A percentile compares a stretch with the other conserved stretches of the same genome.
phyloP scores from a whole-genome alignment of 768 basidiomycete species.

The Suillus subaureus region DNA sequence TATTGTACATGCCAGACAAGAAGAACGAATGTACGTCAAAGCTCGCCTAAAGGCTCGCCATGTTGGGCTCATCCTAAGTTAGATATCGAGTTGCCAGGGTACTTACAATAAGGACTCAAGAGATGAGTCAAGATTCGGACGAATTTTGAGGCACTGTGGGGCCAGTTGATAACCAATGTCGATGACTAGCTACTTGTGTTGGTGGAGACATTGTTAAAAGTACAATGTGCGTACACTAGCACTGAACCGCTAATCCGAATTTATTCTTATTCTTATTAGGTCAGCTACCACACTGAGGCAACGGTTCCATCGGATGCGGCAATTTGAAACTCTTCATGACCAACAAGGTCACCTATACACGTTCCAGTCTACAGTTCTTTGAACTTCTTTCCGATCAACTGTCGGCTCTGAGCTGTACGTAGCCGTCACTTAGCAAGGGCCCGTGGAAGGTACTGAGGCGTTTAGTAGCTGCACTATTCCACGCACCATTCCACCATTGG shows the following conservation, averaged over 20 bases:
- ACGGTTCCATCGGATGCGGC: neutral
- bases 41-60: neutral
- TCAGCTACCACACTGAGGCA: neutral
- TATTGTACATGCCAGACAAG: neutral
- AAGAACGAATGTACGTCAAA: neutral
- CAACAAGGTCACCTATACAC: neutral
- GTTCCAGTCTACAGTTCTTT: neutral
- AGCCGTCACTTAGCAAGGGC: neutral
- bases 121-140: neutral
- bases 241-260: too few relatives aligned
- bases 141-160: neutral
- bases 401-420: neutral
- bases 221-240: neutral
- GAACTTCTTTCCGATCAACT: neutral
- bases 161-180: neutral
- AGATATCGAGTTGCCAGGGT: neutral
- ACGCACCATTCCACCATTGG: neutral
- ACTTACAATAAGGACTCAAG: neutral
- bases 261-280: neutral
- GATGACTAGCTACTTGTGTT: neutral
- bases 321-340: neutral
- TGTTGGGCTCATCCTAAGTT: neutral
- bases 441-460: neutral
- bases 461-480: neutral
- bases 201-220: neutral